Evolutionary conservation across 2,329 filamentous ascomycete genomes (phyloP).

Genomic region (Talaromyces amestolkiae): DNA sequence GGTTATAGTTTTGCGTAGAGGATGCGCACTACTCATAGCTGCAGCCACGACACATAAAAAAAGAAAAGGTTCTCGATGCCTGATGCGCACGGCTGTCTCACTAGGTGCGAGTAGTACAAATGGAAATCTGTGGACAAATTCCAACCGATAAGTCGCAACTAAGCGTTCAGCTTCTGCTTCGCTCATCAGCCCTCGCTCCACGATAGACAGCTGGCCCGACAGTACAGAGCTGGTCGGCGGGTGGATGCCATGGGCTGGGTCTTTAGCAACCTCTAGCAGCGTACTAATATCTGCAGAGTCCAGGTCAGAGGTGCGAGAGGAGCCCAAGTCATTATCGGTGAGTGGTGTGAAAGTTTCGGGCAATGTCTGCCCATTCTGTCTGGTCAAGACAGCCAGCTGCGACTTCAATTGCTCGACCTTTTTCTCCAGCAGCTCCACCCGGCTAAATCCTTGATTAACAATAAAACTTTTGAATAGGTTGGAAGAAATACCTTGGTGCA

Average conservation of each 20-base stretch:
- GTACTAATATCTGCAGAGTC: slow-evolving; percentile 8
- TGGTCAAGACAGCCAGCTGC: slow-evolving; percentile 22
- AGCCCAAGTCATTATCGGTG: slow-evolving; percentile 5
- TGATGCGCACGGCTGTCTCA: slow-evolving; percentile 22
- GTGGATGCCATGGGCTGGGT: slow-evolving; percentile 24
- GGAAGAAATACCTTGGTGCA: slow-evolving; percentile 21
- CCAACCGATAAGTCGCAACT: slow-evolving; percentile 20
- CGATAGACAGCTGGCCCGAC: slow-evolving; percentile 25
- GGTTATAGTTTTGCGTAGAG: slow-evolving; percentile 21
- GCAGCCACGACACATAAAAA: slow-evolving; percentile 25
- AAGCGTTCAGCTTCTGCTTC: slow-evolving; percentile 25
- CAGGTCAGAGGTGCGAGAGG: not conserved
- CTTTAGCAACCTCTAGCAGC: slow-evolving; percentile 22
- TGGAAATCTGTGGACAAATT: slow-evolving; percentile 24
- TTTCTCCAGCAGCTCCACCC: slow-evolving; percentile 24
- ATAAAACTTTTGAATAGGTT: not conserved
- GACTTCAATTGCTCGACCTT: slow-evolving; percentile 25
- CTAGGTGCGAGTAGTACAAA: slow-evolving; percentile 23
- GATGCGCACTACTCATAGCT: slow-evolving; percentile 23
- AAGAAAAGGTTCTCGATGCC: slow-evolving; percentile 22
- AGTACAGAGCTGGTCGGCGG: slow-evolving; percentile 23
- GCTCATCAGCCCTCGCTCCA: slow-evolving; percentile 25
- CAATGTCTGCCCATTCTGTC: slow-evolving; percentile 21
- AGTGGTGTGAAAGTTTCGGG: slow-evolving; percentile 11
- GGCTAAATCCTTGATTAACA: slow-evolving; percentile 22